Evolutionary conservation across 2,329 filamentous ascomycete genomes (phyloP).

Genomic region (Fusarium setosum): DNA sequence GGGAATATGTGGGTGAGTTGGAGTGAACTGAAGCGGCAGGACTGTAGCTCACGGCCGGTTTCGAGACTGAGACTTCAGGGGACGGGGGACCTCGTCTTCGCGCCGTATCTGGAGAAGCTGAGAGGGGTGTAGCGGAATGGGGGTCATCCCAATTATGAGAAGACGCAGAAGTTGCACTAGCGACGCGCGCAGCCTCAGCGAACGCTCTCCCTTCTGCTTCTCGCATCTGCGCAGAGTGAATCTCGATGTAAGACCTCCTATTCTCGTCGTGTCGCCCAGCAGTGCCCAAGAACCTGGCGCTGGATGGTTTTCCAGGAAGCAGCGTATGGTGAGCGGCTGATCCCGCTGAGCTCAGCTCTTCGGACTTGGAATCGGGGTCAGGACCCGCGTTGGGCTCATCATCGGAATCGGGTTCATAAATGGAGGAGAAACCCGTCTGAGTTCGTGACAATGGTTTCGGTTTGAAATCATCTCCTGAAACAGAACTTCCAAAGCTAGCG

Average conservation of each 20-base stretch:
- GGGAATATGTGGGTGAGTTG: slow-evolving; percentile 45
- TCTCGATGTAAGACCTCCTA: slow-evolving; percentile 68
- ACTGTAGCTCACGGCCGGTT: slow-evolving; percentile 52
- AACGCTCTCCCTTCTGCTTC: slow-evolving; percentile 70
- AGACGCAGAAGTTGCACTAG: slow-evolving; percentile 48
- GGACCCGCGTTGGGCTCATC: slow-evolving; percentile 26
- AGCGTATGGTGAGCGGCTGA: slow-evolving; percentile 39
- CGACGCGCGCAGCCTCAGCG: slow-evolving; percentile 57
- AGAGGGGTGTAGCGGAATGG: slow-evolving; percentile 38
- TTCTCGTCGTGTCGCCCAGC: slow-evolving; percentile 60
- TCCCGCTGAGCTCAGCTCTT: slow-evolving; percentile 30
- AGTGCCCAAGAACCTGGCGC: slow-evolving; percentile 57
- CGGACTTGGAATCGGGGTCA: slow-evolving; percentile 22
- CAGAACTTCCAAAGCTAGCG: slow-evolving; percentile 1
- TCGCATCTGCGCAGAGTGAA: slow-evolving; percentile 69
- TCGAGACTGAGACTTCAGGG: slow-evolving; percentile 41
- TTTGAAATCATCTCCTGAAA: slow-evolving; percentile 57
- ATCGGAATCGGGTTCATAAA: slow-evolving; percentile 37
- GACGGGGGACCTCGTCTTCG: slow-evolving; percentile 41
- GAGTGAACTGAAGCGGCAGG: slow-evolving; percentile 55
- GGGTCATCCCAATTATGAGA: slow-evolving; percentile 49
- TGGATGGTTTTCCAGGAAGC: slow-evolving; percentile 47
- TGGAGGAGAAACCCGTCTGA: slow-evolving; percentile 43
- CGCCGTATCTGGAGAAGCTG: slow-evolving; percentile 40
- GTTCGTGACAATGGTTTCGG: slow-evolving; percentile 59